Conservation (phyloP, 2,329 filamentous ascomycete genomes). For the Microascus cirrosus region DNA sequence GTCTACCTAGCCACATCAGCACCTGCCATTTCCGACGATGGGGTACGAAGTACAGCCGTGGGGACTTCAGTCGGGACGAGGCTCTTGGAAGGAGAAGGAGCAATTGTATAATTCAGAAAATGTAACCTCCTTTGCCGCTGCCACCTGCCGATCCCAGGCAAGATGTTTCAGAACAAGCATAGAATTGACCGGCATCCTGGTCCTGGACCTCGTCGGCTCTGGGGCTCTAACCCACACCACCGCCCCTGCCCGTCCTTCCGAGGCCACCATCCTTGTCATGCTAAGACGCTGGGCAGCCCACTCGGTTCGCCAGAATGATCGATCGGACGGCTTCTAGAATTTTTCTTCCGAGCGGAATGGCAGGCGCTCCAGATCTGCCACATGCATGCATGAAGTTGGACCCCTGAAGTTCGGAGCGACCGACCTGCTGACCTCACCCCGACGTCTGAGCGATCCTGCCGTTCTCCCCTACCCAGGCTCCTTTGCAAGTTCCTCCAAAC, state of each 20-base stretch:
- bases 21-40: too few relatives aligned
- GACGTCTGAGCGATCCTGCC: not conserved
- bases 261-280: not conserved
- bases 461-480: not conserved
- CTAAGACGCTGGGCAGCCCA: not conserved
- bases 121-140: not conserved
- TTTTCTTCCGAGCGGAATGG: not conserved
- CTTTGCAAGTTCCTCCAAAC: not conserved
- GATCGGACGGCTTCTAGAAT: not conserved
- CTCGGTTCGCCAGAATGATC: not conserved
- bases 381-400: not conserved
- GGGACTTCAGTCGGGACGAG: too few relatives aligned
- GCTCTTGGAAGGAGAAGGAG: too few relatives aligned
- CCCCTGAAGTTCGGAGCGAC: not conserved
- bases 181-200: too few relatives aligned
- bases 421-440: not conserved
- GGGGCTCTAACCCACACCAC: too few relatives aligned
- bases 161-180: not conserved
- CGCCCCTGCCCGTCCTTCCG: not conserved
- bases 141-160: not conserved
- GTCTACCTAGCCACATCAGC: too few relatives aligned
- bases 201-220: too few relatives aligned
- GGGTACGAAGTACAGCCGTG: too few relatives aligned
- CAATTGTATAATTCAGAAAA: not conserved
- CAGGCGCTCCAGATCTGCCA: not conserved